Evolutionary conservation across 352 stramenopile species (phyloP).

Genomic region (Phytophthora citricola): DNA sequence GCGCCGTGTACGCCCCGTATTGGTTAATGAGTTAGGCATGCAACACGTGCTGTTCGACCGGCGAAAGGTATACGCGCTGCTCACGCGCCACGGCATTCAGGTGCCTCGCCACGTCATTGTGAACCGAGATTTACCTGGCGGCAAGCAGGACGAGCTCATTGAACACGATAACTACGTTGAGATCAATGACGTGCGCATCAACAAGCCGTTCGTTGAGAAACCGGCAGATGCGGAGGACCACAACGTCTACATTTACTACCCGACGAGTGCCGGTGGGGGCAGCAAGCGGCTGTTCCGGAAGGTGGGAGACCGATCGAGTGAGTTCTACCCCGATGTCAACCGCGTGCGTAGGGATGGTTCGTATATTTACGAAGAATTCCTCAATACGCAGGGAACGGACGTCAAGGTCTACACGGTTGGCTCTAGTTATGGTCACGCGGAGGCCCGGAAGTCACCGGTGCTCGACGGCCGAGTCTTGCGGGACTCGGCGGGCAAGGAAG

Average conservation of each 20-base stretch:
- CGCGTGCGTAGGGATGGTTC: slow-evolving; percentile 94
- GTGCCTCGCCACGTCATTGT: slow-evolving; percentile 97
- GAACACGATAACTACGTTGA: slow-evolving; percentile 87
- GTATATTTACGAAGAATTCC: slow-evolving; percentile 98
- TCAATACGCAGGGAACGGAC: slow-evolving; percentile 99
- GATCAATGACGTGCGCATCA: slow-evolving; percentile 96
- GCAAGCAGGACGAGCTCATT: slow-evolving; percentile 67
- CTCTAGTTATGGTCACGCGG: slow-evolving; percentile 98
- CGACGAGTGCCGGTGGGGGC: slow-evolving; percentile 95
- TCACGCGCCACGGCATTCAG: slow-evolving; percentile 95
- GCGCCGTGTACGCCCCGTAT: slow-evolving; percentile 93
- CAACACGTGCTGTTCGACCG: slow-evolving; percentile 97
- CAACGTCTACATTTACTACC: slow-evolving; percentile 99
- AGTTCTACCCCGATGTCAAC: slow-evolving; percentile 98
- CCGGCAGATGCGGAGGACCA: slow-evolving; percentile 99
- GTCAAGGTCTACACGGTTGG: slow-evolving; percentile 99
- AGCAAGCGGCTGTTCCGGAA: slow-evolving; percentile 99
- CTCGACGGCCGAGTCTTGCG: slow-evolving; percentile 95
- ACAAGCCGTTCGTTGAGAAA: slow-evolving; percentile 99
- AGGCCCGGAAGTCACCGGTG: slow-evolving; percentile 98
- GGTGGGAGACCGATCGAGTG: slow-evolving; percentile 91
- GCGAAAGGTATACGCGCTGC: slow-evolving; percentile 95
- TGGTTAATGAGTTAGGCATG: slow-evolving; percentile 98
- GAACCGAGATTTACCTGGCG: slow-evolving; percentile 90
- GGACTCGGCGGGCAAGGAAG: slow-evolving; percentile 97